A percentile compares a stretch with the other conserved stretches of the same genome.
phyloP scores from a whole-genome alignment of 2,329 filamentous ascomycete genomes.

The Cercospora citrullina region DNA sequence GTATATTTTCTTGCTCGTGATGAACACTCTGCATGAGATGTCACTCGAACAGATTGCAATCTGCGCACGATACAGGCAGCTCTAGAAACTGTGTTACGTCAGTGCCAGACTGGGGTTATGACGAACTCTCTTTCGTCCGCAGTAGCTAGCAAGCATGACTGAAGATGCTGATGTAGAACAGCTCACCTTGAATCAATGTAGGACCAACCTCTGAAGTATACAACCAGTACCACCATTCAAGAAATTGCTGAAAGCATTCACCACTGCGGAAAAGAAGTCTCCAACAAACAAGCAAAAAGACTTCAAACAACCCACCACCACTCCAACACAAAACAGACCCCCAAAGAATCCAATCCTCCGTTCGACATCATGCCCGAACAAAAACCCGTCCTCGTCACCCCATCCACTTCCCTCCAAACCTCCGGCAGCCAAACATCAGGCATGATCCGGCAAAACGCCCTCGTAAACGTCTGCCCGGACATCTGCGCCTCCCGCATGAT shows the following conservation, averaged over 20 bases:
- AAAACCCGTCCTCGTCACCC: constrained; percentile 55
- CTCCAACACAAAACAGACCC: no score
- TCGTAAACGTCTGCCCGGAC: constrained; percentile 63
- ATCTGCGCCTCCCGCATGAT: constrained; percentile 68
- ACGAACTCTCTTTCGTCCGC: constrained; percentile 15
- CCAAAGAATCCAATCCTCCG: no score
- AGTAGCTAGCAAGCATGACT: background rate
- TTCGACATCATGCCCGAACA: constrained; percentile 29
- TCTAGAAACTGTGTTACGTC: constrained; percentile 11
- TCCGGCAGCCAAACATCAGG: constrained; percentile 51
- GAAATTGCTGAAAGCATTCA: background rate
- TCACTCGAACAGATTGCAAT: background rate
- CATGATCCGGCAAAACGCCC: constrained; percentile 51
- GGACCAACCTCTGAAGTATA: background rate
- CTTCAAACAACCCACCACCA: background rate
- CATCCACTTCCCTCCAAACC: constrained; percentile 48
- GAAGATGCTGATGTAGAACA: background rate
- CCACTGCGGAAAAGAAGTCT: background rate
- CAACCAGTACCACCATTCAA: background rate
- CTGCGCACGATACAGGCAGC: background rate
- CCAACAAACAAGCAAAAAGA: no score
- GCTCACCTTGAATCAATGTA: background rate
- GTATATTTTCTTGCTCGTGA: no score
- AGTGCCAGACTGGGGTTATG: background rate
- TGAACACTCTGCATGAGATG: background rate